Conservation (phyloP, 768 basidiomycete genomes). For the Termitomyces bulborhizus region DNA sequence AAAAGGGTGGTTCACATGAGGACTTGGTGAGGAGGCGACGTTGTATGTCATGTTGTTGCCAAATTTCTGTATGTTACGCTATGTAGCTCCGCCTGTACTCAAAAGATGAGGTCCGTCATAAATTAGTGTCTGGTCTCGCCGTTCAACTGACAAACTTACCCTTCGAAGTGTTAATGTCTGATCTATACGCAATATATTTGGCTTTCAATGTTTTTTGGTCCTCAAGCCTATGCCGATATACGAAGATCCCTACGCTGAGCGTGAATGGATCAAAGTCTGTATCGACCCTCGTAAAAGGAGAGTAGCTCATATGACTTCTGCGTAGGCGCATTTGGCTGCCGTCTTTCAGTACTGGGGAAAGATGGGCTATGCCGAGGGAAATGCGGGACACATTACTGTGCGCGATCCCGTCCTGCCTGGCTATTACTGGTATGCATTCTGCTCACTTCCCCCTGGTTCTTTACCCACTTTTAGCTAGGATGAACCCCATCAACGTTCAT, state of each 20-base stretch:
- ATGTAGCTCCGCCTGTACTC: background rate
- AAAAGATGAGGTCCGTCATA: background rate
- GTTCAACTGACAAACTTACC: background rate
- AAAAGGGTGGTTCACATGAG: constrained; percentile 50
- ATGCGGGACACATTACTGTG: constrained; percentile 47
- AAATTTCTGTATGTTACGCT: background rate
- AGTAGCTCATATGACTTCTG: background rate
- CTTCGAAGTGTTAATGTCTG: background rate
- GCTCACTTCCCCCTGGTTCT: background rate
- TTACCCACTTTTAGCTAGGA: constrained; percentile 10
- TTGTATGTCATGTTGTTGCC: background rate
- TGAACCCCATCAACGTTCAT: constrained; percentile 22
- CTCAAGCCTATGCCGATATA: constrained; percentile 18
- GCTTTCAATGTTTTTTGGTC: background rate
- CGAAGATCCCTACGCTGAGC: constrained; percentile 18
- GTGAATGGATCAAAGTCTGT: constrained; percentile 22
- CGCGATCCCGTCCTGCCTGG: constrained; percentile 25
- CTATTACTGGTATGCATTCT: constrained; percentile 17
- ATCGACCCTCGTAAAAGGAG: background rate
- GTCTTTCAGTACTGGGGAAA: constrained; percentile 26
- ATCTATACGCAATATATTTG: background rate
- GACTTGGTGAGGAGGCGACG: background rate
- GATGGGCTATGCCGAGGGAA: constrained; percentile 40
- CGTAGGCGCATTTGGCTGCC: constrained; percentile 20
- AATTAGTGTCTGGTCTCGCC: background rate